Percentiles rank a stretch among this genome's conserved stretches.
Evolutionary conservation across 1,284 basidiomycete species (phyloP).

Genomic region (Athelia psychrophila): DNA sequence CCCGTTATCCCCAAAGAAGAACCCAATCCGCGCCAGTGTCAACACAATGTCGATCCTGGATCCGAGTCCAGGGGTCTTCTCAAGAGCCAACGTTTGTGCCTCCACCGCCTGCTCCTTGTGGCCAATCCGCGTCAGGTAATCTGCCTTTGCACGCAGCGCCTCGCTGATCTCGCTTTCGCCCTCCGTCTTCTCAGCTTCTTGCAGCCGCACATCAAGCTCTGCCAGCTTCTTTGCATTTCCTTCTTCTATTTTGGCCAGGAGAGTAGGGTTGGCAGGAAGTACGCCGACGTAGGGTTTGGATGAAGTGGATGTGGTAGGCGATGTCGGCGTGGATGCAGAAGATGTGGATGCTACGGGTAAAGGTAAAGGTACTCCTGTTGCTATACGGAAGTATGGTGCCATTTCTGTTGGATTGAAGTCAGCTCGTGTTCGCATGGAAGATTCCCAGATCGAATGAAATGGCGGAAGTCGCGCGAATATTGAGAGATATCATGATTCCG

Average conservation of each 20-base stretch:
- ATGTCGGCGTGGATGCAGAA: conserved; percentile 20
- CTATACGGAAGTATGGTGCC: conserved; percentile 74
- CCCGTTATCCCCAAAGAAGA: conserved; percentile 86
- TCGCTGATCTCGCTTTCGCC: conserved; percentile 95
- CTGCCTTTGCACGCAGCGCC: conserved; percentile 81
- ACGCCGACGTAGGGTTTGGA: conserved; percentile 11
- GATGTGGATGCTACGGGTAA: conserved; percentile 30
- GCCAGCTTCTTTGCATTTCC: conserved; percentile 78
- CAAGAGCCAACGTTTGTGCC: conserved; percentile 83
- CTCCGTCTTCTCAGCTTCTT: conserved; percentile 87
- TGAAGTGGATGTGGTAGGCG: background rate
- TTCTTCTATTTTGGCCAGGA: conserved; percentile 71
- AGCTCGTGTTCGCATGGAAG: background rate
- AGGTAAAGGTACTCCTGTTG: conserved; percentile 43
- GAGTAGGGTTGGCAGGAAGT: conserved; percentile 49
- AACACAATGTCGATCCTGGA: conserved; percentile 92
- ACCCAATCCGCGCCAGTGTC: conserved; percentile 85
- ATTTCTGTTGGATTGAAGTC: conserved; percentile 54
- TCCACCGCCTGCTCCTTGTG: conserved; percentile 83
- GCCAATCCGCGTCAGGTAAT: conserved; percentile 87
- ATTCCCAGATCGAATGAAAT: conserved; percentile 1
- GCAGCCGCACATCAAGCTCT: conserved; percentile 76
- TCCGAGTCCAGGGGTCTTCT: conserved; percentile 93
- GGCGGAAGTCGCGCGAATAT: conserved; percentile 1
- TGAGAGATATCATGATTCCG: background rate